Percentiles rank a stretch among this genome's conserved stretches.
Conservation (phyloP, 2,329 filamentous ascomycete species). For the Fusarium sp. region DNA sequence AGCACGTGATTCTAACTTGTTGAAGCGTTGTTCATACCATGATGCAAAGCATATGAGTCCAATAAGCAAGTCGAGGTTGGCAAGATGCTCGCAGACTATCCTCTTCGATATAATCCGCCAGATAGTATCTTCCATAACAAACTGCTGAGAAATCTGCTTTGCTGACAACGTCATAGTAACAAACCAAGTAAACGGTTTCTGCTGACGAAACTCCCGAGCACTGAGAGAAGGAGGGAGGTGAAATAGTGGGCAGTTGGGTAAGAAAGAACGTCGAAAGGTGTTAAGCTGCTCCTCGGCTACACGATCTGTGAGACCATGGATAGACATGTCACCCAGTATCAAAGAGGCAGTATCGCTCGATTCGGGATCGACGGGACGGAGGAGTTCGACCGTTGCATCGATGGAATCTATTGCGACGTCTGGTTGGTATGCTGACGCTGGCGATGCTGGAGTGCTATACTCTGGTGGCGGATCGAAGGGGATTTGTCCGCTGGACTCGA, state of each 20-base stretch:
- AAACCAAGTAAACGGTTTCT: constrained; percentile 51
- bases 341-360: not conserved
- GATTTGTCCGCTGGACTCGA: not conserved
- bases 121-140: constrained; percentile 36
- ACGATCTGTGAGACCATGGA: not conserved
- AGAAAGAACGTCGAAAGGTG: constrained; percentile 21
- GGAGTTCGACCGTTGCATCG: constrained; percentile 8
- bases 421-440: constrained; percentile 2
- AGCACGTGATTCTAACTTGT: constrained; percentile 11
- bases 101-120: constrained; percentile 41
- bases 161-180: constrained; percentile 48
- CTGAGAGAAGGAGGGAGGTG: constrained; percentile 31
- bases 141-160: constrained; percentile 36
- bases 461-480: not conserved
- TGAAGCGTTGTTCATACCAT: too few species aligned
- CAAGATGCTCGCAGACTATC: constrained; percentile 39
- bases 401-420: constrained; percentile 20
- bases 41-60: constrained; percentile 43
- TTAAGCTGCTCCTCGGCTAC: constrained; percentile 20
- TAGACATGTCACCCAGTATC: constrained; percentile 16
- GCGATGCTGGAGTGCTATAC: not conserved
- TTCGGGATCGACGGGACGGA: constrained; percentile 1
- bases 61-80: constrained; percentile 43
- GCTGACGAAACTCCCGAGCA: constrained; percentile 40
- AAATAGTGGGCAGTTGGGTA: constrained; percentile 42